Evolutionary conservation across 257 asterid species (phyloP), one percentile per base, ranked within the genome.

Genomic region (Primulina tabacum): DNA sequence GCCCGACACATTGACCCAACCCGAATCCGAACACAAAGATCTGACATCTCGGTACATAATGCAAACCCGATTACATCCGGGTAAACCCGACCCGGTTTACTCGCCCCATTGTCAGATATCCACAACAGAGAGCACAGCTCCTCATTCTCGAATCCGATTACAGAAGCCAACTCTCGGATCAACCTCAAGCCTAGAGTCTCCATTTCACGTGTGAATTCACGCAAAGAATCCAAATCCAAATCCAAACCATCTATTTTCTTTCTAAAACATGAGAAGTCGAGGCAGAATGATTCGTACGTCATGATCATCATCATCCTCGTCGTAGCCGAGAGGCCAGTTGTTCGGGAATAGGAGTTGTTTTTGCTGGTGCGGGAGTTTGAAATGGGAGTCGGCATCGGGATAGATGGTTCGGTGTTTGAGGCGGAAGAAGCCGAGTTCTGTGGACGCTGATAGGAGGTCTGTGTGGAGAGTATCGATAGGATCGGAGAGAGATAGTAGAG

Each of bases 251-350:
- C 2, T 24, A 78, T 29, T 67, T 86, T 79, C 50, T 69, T 85
- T 18, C 26, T 24, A 24, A 24, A 1, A 24, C 26, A 24, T 24
- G 80, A 32, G 60, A 83, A 63, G 77, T 84, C 90, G 30, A 89
- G 64, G 53, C 92, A 82, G 77, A 89, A 75, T 2, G 86, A 87
- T 76, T 83, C 88, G 37, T n/a, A n/a, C n/a, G n/a, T 10, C 80
- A 35, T 67, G 75, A 30, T 30, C 33, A 4, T 70, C 75, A 0
- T 75, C 84, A 9, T 69, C 81, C 5, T 68, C 85, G 5, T 67
- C 57, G 43, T 71, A 73, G 17, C 96, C 96, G 34, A 89, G 65
- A 2, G 96, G 96, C 95, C 95, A 89, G 82, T 81, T 79, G 17
- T 47, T 68, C 14, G 92, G 86, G 83, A 84, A 79, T 66, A 59